These are phyloP conservation scores for Vishniacozyma victoriae DNA, from an alignment of 768 basidiomycete genomes.

Conservation along the genomic window DNA sequence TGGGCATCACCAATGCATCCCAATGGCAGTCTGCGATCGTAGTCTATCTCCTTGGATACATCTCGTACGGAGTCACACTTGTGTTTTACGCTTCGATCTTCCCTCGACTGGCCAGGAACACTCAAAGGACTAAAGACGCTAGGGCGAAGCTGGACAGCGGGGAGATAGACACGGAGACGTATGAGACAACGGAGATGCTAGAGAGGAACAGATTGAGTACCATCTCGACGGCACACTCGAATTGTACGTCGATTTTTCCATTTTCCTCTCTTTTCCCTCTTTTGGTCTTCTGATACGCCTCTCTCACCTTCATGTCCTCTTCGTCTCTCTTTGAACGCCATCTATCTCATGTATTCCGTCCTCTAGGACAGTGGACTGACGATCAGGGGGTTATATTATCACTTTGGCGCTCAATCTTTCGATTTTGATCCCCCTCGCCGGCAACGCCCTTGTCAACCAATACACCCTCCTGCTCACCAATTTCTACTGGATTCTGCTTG, in stretches of 20 bases:
- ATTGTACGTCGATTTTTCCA: conserved; percentile 54
- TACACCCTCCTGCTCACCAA: conserved; percentile 12
- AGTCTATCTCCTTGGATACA: conserved; percentile 71
- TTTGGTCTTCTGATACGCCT: no score
- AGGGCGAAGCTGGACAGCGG: conserved; percentile 58
- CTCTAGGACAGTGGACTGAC: conserved; percentile 48
- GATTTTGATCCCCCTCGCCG: conserved; percentile 59
- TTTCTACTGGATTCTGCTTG: conserved; percentile 63
- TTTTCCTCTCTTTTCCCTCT: no score
- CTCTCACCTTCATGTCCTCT: no score
- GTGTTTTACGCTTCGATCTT: conserved; percentile 75
- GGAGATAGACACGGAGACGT: conserved; percentile 58
- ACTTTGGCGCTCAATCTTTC: conserved; percentile 64
- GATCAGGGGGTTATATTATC: conserved; percentile 67
- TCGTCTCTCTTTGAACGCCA: no score
- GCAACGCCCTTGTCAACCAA: conserved; percentile 63
- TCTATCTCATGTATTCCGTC: not conserved
- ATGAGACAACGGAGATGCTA: conserved; percentile 67
- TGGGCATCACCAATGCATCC: conserved; percentile 62
- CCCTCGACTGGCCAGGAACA: conserved; percentile 75
- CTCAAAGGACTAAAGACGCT: conserved; percentile 57
- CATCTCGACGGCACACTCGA: conserved; percentile 56
- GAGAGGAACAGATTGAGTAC: conserved; percentile 83
- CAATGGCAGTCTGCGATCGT: conserved; percentile 73
- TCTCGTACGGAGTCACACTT: conserved; percentile 62